Evolutionary conservation across 2,329 filamentous ascomycete genomes (phyloP), one percentile per base, ranked within the genome.

Genomic region (Claviceps arundinis): DNA sequence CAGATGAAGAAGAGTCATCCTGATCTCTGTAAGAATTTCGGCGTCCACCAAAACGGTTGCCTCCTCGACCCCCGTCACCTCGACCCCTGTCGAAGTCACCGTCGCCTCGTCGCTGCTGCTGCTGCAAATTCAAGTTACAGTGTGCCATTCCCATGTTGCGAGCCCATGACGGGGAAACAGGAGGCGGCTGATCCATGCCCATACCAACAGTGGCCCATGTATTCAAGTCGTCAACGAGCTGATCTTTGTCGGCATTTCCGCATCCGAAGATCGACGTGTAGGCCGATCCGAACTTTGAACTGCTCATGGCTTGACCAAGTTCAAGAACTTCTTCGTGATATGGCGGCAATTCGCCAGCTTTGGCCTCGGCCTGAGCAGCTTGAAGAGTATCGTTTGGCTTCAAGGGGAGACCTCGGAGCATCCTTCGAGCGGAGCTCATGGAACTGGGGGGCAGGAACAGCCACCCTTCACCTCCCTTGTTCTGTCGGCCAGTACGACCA

Each of bases 401-500:
- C 57, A 89, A 72, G 14, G 83, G 82, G 14, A 89, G 71, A 4
- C 74, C 74, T 5, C 66, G 63, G 50, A 90, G 73, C 47, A 78
- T 70, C 9, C 61, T 59, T 45, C 77, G 72, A 3, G 78, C 71
- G 45, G 69, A 64, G 0, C 57, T 17, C 6, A 75, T 63, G 59
- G 87, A 82, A 14, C 72, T 61, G 11, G 78, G 66, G 1, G 79
- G 71, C 1, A 88, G 56, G 47, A 91, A 65, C 37, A 90, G 65
- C 75, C 79, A 88, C 52, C 83, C 85, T 61, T 87, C 73, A 45
- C 87, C 87, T 58, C 80, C 73, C 65, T 87, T 86, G 55, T 82
- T 80, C 30, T 86, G 86, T 61, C 88, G 83, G 52, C 76, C 87
- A 8, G 87, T 91, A 56, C 87, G 84, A 50, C 86, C 86, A 43